These are phyloP conservation scores for Malassezia pachydermatis DNA, from an alignment of 1,284 basidiomycete species.

Conservation along the genomic window DNA sequence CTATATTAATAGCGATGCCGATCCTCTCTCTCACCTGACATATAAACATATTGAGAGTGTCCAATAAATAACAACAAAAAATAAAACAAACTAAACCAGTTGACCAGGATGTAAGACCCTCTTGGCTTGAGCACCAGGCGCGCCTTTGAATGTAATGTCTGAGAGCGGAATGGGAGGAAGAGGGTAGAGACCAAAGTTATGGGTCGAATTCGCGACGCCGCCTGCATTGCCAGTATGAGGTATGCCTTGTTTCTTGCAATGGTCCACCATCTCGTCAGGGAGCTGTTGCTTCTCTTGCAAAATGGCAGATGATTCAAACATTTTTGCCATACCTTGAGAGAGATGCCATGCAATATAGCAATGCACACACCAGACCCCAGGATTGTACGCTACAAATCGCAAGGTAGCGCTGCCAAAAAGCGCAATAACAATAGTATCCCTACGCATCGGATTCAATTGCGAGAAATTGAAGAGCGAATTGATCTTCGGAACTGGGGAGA, in stretches of 20 bases:
- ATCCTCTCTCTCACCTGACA: too few relatives aligned
- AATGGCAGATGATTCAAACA: too few relatives aligned
- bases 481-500: neutral
- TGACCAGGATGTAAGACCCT: too few relatives aligned
- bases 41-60: too few relatives aligned
- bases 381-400: conserved; percentile 66
- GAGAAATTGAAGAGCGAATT: conserved; percentile 55
- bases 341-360: conserved; percentile 56
- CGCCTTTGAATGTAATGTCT: neutral
- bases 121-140: too few relatives aligned
- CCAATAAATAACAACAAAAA: too few relatives aligned
- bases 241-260: conserved; percentile 51
- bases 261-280: neutral
- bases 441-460: conserved; percentile 62
- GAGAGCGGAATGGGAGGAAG: neutral
- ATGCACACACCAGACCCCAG: conserved; percentile 59
- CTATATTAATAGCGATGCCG: too few relatives aligned
- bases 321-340: conserved; percentile 60
- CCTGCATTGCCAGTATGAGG: conserved; percentile 50
- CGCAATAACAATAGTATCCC: conserved; percentile 59
- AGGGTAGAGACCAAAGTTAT: conserved; percentile 18
- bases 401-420: conserved; percentile 58
- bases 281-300: too few relatives aligned
- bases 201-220: conserved; percentile 27
- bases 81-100: too few relatives aligned